Base-by-base conservation (phyloP, 495 filamentous ascomycete genomes). In the Lophiotrema nucula region DNA sequence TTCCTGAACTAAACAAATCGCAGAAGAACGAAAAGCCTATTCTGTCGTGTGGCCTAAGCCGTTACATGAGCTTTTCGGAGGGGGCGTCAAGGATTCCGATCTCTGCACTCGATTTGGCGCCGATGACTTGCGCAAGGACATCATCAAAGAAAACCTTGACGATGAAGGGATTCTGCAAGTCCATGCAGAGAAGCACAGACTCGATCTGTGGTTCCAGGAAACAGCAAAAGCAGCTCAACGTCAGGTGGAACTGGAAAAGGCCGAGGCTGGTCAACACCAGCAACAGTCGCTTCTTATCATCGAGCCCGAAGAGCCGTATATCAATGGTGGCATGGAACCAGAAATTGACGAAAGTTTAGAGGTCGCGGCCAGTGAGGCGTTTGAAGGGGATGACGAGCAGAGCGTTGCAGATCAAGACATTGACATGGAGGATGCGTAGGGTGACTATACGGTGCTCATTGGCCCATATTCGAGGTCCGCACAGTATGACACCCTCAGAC, bases 161-260 rank as follows among this genome's bases (percentile, higher is more conserved):
- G 73, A 75, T 35, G 73, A 72, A 24, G 68, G 68, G 47, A 25
- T 64, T 24, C 45, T 76, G 43, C 33, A 62, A 33, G 42, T 37
- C 0, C 57, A 64, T 33, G 35, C 72, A 3, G 52, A 62, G 22
- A 59, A 69, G 15, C 47, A 62, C n/a, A 28, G 63, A 33, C 64
- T 76, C 18, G 69, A 69, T 6, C 50, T 63, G 13, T 76, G 74
- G 74, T 65, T 69, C 46, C 45, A 60, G n/a, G 53, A 27, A 3
- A 59, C 50, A 23, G 38, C 51, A 16, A 33, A 8, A 12, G 56
- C 57, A 25, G 69, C 62, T 1, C 55, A 58, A 46, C 22, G 63
- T 45, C 12, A n/a, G 31, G 27, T 13, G 8, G 37, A 23, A 10
- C 6, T 16, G 23, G 47, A 43, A 12, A 13, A 46, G 15, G 27